A percentile compares a stretch with the other conserved stretches of the same genome.
Conservation (phyloP, 805 yeast species). For the Candida sakaeoensis region DNA sequence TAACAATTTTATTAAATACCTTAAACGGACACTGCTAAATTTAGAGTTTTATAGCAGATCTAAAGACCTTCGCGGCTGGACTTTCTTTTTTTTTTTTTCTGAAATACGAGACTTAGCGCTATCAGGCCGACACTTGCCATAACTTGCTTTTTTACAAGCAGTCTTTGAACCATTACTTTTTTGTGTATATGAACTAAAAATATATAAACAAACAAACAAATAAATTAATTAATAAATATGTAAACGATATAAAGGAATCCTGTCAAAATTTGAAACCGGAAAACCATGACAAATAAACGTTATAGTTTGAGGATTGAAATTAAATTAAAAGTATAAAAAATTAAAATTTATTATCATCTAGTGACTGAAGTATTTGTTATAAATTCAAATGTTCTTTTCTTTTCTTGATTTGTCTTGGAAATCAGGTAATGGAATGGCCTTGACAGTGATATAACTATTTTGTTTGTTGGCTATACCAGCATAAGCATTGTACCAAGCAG, state of each 20-base stretch:
- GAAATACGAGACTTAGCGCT: too few relatives aligned
- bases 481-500: slow-evolving; percentile 45
- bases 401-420: slow-evolving; percentile 14
- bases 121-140: too few relatives aligned
- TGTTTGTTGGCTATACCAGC: slow-evolving; percentile 53
- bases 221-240: too few relatives aligned
- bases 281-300: slow-evolving; percentile 4
- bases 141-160: too few relatives aligned
- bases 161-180: slow-evolving; percentile 6
- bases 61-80: too few relatives aligned
- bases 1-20: too few relatives aligned
- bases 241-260: too few relatives aligned
- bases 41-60: too few relatives aligned
- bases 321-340: not conserved
- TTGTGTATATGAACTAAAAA: not conserved
- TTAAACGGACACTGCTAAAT: too few relatives aligned
- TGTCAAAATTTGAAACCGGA: slow-evolving; percentile 3
- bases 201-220: slow-evolving; percentile 2
- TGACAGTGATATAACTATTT: slow-evolving; percentile 55
- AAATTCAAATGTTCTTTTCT: slow-evolving; percentile 3
- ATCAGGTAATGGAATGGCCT: slow-evolving; percentile 44
- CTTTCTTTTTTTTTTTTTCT: too few relatives aligned
- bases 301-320: not conserved
- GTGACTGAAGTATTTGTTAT: not conserved
- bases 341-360: not conserved